Evolutionary conservation across 139 green algal genomes (phyloP).

Genomic region (Coelastrella sp.): DNA sequence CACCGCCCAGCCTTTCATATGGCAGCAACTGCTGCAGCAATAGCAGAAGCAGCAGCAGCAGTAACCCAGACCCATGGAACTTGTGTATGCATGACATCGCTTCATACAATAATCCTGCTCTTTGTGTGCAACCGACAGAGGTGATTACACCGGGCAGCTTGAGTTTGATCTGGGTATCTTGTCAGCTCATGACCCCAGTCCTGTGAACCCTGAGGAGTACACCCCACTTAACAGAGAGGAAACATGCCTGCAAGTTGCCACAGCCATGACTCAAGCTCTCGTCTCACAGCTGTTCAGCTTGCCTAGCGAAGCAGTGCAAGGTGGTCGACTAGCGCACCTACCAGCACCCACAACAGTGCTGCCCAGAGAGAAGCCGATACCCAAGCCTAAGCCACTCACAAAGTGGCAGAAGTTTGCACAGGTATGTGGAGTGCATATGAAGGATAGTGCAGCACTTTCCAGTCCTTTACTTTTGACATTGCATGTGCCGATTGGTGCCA

Average conservation of each 20-base stretch:
- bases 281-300: slow-evolving; percentile 79
- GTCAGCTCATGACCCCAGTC: slow-evolving; percentile 76
- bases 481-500: no score
- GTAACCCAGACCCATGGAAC: no score
- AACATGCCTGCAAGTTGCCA: slow-evolving; percentile 64
- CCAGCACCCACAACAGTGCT: slow-evolving; percentile 78
- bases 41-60: no score
- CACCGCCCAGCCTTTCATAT: no score
- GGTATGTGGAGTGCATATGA: not conserved
- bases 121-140: slow-evolving; percentile 44
- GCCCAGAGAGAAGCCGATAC: slow-evolving; percentile 87
- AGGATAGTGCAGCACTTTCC: no score
- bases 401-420: slow-evolving; percentile 95
- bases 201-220: slow-evolving; percentile 62
- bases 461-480: no score
- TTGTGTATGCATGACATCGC: no score
- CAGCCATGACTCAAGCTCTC: slow-evolving; percentile 79
- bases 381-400: slow-evolving; percentile 84
- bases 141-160: slow-evolving; percentile 73
- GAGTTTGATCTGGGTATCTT: slow-evolving; percentile 92
- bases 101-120: not conserved
- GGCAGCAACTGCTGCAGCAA: no score
- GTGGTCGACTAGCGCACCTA: slow-evolving; percentile 81
- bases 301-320: slow-evolving; percentile 70
- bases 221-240: slow-evolving; percentile 53